These are phyloP conservation scores for Colletotrichum truncatum DNA, from an alignment of 2,329 filamentous ascomycete genomes.

Conservation along the genomic window DNA sequence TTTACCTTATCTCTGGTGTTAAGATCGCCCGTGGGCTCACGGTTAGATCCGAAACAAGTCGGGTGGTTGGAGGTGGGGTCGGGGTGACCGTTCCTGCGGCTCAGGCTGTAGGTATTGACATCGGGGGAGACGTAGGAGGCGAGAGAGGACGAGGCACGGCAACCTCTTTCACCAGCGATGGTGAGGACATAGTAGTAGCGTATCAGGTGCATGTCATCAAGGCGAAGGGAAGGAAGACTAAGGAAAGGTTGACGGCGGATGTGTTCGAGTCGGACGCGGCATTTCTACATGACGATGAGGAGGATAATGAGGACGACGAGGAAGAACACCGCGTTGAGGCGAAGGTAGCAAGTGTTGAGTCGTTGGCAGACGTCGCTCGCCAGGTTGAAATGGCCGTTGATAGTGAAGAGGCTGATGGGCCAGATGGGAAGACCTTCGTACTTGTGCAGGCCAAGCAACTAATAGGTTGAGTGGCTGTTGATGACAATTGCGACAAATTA, in stretches of 20 bases:
- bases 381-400: not conserved
- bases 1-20: not conserved
- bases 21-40: not conserved
- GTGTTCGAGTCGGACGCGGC: not conserved
- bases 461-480: no score
- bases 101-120: not conserved
- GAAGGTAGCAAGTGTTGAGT: not conserved
- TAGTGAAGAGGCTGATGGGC: fast-evolving
- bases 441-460: not conserved
- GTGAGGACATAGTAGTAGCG: not conserved
- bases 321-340: not conserved
- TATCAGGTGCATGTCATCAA: not conserved
- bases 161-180: not conserved
- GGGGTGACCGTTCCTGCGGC: not conserved
- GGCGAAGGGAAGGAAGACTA: not conserved
- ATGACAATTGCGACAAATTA: no score
- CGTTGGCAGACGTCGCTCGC: not conserved
- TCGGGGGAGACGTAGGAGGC: not conserved
- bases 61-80: not conserved
- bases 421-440: not conserved
- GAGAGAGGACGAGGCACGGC: not conserved
- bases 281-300: not conserved
- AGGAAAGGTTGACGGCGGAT: not conserved
- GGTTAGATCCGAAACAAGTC: not conserved
- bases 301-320: not conserved